These are phyloP conservation scores for Kuraishia borneana DNA, from an alignment of 805 yeast genomes.

Conservation along the genomic window DNA sequence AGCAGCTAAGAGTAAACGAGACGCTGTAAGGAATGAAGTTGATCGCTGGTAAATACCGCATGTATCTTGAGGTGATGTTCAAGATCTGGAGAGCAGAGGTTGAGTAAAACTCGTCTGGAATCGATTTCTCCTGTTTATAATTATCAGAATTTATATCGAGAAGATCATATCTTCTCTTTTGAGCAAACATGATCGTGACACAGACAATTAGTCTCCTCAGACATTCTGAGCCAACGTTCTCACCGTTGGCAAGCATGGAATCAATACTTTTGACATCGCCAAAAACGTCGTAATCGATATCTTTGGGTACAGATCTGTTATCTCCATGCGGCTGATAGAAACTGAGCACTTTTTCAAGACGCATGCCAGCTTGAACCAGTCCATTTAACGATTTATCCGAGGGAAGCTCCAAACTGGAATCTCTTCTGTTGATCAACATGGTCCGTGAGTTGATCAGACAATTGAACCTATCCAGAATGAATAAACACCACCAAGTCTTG, in stretches of 20 bases:
- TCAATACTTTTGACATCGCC: conserved; percentile 5
- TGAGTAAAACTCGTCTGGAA: conserved; percentile 9
- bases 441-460: conserved; percentile 27
- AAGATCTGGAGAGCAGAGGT: conserved; percentile 9
- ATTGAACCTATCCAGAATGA: conserved; percentile 26
- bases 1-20: conserved; percentile 8
- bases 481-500: conserved; percentile 27
- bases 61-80: conserved; percentile 8
- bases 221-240: conserved; percentile 9
- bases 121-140: conserved; percentile 7
- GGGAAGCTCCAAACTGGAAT: conserved; percentile 23
- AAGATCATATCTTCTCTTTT: conserved; percentile 9
- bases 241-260: conserved; percentile 4
- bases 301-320: conserved; percentile 13
- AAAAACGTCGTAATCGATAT: conserved; percentile 13
- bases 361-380: conserved; percentile 18
- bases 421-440: conserved; percentile 23
- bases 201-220: conserved; percentile 9
- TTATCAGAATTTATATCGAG: conserved; percentile 6
- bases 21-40: conserved; percentile 10
- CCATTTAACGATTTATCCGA: conserved; percentile 15
- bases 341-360: conserved; percentile 23
- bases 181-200: conserved; percentile 10
- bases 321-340: conserved; percentile 24
- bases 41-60: conserved; percentile 7